A percentile compares a stretch with the other conserved stretches of the same genome.
These are phyloP conservation scores for Leucosporidium yakuticum DNA, from an alignment of 768 basidiomycete genomes.

Conservation along the genomic window DNA sequence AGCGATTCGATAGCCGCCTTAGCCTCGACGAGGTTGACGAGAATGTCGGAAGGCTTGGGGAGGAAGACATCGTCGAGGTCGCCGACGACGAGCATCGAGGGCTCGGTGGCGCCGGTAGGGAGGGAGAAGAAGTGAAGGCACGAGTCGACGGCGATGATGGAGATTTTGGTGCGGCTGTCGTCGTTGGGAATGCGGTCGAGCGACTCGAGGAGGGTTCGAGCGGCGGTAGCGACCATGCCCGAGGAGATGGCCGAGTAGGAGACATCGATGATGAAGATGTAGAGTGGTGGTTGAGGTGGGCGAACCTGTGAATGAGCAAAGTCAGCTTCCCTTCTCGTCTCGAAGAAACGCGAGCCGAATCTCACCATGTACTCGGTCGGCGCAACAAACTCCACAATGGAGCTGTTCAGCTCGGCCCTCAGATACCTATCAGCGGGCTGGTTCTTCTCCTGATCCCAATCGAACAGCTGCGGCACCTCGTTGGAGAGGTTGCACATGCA, in stretches of 20 bases:
- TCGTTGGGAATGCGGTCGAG: slow-evolving; percentile 93
- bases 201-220: slow-evolving; percentile 89
- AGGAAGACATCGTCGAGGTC: slow-evolving; percentile 97
- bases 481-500: slow-evolving; percentile 98
- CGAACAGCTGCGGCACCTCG: slow-evolving; percentile 95
- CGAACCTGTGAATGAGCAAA: slow-evolving; percentile 50
- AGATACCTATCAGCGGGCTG: slow-evolving; percentile 93
- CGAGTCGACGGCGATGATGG: slow-evolving; percentile 84
- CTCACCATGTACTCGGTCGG: slow-evolving; percentile 97
- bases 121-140: slow-evolving; percentile 96
- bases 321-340: neutral
- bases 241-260: slow-evolving; percentile 86
- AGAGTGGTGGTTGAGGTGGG: slow-evolving; percentile 93
- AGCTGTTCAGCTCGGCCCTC: slow-evolving; percentile 84
- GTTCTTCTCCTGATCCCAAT: slow-evolving; percentile 92
- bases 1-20: slow-evolving; percentile 72
- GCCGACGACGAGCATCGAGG: slow-evolving; percentile 92
- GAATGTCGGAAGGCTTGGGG: slow-evolving; percentile 91
- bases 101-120: slow-evolving; percentile 57
- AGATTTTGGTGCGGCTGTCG: slow-evolving; percentile 83
- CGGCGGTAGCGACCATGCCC: slow-evolving; percentile 98
- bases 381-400: slow-evolving; percentile 93
- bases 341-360: neutral
- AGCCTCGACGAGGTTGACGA: slow-evolving; percentile 85
- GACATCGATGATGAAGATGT: slow-evolving; percentile 94